Evolutionary conservation across 1,139 yeast species (phyloP), one percentile per base, ranked within the genome.

Genomic region (Yamadazyma atlantica): DNA sequence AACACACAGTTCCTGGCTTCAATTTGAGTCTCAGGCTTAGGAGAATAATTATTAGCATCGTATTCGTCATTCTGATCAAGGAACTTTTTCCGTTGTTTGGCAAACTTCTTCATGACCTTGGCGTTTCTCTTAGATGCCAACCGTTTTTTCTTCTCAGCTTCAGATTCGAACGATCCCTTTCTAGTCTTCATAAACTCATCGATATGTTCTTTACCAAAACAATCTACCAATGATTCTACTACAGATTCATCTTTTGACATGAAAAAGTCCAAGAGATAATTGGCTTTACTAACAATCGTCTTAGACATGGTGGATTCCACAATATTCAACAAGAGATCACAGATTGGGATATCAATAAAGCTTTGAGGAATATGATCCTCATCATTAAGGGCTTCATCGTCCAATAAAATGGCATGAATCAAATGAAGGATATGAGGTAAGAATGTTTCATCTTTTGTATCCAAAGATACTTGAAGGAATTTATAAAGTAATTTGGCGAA

Each of bases 341-440:
- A 65, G 24, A 84, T 67, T 2, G 87, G 84, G 32, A 76, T 75
- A 22, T 66, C 61, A 14, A 78, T 57, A 45, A 76, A 80, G n/a
- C 64, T 53, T 14, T 68, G 66, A 32, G 76, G 66, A 14, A 77
- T 58, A 40, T 58, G 57, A 3, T 52, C 48, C 8, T 55, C 44
- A 0, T 79, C 80, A 44, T 66, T 55, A 2, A 68, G 45, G 2
- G 53, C 41, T 42, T 74, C 80, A 43, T 76, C 78, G 54, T 84
- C 88, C 15, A 71, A 43, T 19, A 84, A 54, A 4, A 81, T 66
- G 3, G 85, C 90, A 61, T 84, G 88, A 2, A 83, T 46, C 40
- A 84, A 66, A 50, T 84, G 92, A 32, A 85, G 66, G n/a, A 81
- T 53, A 35, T 78, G 80, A 11, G 79, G 75, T 33, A 82, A 57